Conservation (phyloP, 139 green algal species). For the Chlamydomonas asymmetrica region DNA sequence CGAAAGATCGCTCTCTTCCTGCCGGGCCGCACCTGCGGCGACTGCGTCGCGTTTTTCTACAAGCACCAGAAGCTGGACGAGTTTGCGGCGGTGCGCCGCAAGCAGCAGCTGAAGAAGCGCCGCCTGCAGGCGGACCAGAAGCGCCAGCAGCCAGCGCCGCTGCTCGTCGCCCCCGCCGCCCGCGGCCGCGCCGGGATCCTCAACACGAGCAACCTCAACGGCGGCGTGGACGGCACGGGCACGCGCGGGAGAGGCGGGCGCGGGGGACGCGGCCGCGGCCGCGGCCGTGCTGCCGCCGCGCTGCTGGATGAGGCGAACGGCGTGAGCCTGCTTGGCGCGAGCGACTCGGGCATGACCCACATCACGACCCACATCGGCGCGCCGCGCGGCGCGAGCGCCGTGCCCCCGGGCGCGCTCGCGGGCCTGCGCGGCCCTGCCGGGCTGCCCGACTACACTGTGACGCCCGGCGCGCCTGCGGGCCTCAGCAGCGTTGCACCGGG, state of each 20-base stretch:
- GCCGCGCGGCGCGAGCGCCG: constrained; percentile 12
- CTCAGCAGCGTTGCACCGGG: background rate
- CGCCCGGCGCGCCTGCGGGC: background rate
- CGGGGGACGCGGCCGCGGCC: background rate
- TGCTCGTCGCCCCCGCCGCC: constrained; percentile 26
- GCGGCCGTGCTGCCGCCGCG: background rate
- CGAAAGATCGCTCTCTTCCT: constrained; percentile 77
- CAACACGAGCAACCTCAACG: background rate
- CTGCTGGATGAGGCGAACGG: background rate
- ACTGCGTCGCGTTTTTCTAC: constrained; percentile 89
- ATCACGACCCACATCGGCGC: background rate
- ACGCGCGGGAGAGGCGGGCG: constrained; percentile 4
- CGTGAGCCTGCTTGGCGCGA: background rate
- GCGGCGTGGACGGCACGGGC: background rate
- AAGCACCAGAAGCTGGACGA: constrained; percentile 86
- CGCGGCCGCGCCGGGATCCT: constrained; percentile 7
- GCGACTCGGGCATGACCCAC: background rate
- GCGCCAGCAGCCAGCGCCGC: constrained; percentile 31
- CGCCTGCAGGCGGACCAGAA: constrained; percentile 45
- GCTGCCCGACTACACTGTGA: no score
- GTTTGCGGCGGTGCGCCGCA: constrained; percentile 79
- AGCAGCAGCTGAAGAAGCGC: constrained; percentile 91
- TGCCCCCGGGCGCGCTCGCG: background rate
- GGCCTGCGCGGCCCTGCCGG: background rate
- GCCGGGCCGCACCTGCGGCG: constrained; percentile 64